These are phyloP conservation scores for Yamadazyma insecticola DNA, from an alignment of 805 yeast genomes.

Conservation along the genomic window DNA sequence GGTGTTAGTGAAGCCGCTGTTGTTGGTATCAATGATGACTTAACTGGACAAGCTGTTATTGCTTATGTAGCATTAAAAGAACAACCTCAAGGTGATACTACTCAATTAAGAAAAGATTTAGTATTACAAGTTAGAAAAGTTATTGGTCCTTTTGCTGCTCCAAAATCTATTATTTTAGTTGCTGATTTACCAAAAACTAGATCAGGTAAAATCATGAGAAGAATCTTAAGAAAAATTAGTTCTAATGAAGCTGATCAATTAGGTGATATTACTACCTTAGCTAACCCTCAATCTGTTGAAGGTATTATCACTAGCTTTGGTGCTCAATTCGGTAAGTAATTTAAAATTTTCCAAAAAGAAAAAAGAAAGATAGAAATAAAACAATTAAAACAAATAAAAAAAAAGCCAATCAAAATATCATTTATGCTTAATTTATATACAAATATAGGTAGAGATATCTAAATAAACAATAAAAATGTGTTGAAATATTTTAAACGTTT, in stretches of 20 bases:
- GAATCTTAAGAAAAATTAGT: conserved; percentile 72
- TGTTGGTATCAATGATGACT: conserved; percentile 76
- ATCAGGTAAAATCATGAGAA: conserved; percentile 85
- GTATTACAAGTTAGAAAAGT: conserved; percentile 69
- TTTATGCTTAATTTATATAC: conserved; percentile 1
- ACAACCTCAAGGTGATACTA: conserved; percentile 42
- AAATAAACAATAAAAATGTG: background rate
- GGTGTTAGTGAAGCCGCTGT: conserved; percentile 77
- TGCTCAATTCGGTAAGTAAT: conserved; percentile 38
- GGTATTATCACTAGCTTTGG: conserved; percentile 50
- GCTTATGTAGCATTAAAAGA: conserved; percentile 75
- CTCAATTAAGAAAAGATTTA: conserved; percentile 56
- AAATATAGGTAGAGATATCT: conserved; percentile 1
- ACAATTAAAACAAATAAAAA: too few species aligned
- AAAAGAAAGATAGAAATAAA: background rate
- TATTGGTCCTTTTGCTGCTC: conserved; percentile 86
- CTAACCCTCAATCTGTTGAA: conserved; percentile 70
- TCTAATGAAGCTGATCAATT: conserved; percentile 76
- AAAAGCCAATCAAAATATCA: too few species aligned
- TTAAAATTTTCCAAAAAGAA: background rate
- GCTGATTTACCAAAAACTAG: conserved; percentile 81
- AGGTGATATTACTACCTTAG: conserved; percentile 74
- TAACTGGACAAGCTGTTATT: conserved; percentile 84
- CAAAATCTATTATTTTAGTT: conserved; percentile 67
- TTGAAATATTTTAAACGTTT: too few species aligned